These are phyloP conservation scores for Withania somnifera DNA, from an alignment of 305 asterid genomes.

Conservation along the genomic window DNA sequence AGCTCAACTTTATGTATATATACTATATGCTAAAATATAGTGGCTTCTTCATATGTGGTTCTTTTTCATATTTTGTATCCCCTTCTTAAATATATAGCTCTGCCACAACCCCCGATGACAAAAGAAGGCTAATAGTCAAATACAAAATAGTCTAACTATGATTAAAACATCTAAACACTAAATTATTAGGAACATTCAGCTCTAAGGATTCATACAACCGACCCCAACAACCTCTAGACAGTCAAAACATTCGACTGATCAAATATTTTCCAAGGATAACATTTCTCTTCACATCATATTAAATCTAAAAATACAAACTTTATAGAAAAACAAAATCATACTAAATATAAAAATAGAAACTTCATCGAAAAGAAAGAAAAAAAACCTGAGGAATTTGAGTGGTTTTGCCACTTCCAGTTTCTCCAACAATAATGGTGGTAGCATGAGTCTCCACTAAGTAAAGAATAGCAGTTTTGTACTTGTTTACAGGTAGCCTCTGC, in stretches of 20 bases:
- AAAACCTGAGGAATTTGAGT: constrained; percentile 92
- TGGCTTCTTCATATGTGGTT: no score
- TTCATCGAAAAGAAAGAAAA: background rate
- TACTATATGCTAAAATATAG: no score
- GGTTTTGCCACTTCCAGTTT: constrained; percentile 94
- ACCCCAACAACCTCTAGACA: background rate
- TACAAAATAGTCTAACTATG: background rate
- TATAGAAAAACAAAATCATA: background rate
- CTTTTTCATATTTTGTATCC: background rate
- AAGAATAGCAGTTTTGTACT: constrained; percentile 56
- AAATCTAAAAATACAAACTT: background rate
- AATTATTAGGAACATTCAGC: background rate
- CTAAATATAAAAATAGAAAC: background rate
- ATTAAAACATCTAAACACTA: background rate
- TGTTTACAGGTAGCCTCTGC: constrained; percentile 72
- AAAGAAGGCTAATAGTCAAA: background rate
- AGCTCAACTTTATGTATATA: no score
- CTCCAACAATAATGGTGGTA: constrained; percentile 86
- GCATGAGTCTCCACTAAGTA: constrained; percentile 80
- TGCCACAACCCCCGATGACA: background rate
- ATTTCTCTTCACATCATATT: background rate
- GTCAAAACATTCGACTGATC: background rate
- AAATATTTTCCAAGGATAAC: background rate
- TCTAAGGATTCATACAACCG: background rate
- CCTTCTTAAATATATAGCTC: background rate